These are phyloP conservation scores for Begonia masoniana DNA, from an alignment of 306 rosid species.

Conservation along the genomic window DNA sequence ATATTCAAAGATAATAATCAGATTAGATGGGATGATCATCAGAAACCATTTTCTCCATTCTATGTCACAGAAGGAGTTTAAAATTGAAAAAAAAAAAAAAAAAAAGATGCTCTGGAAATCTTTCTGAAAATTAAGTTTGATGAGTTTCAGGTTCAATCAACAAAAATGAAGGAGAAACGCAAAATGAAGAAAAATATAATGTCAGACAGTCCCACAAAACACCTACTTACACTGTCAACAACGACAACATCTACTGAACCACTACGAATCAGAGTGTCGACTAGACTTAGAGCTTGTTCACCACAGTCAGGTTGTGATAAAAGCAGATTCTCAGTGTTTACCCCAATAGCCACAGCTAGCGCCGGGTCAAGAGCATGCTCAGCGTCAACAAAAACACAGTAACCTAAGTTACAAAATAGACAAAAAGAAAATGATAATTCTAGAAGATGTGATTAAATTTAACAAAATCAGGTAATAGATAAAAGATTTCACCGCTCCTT, in stretches of 20 bases:
- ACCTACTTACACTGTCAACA: conserved; percentile 78
- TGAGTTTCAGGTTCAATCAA: no score
- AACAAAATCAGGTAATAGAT: no score
- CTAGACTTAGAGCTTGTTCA: conserved; percentile 92
- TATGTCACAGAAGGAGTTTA: no score
- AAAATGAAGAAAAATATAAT: conserved; percentile 1
- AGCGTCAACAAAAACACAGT: conserved; percentile 81
- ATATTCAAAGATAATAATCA: no score
- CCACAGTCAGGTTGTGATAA: conserved; percentile 93
- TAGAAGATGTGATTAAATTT: neutral
- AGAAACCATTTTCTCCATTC: neutral
- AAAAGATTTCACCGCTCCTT: no score
- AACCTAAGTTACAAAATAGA: conserved; percentile 30
- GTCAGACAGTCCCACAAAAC: neutral
- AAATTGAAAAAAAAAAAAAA: no score
- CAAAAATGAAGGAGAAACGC: neutral
- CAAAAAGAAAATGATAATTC: conserved; percentile 6
- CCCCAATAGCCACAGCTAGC: conserved; percentile 73
- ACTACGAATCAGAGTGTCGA: conserved; percentile 76
- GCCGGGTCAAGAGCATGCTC: conserved; percentile 90
- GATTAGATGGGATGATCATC: neutral
- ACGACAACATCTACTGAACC: conserved; percentile 94
- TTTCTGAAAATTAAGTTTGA: no score
- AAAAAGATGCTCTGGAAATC: no score
- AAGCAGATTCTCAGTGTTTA: conserved; percentile 57